Evolutionary conservation across 1,284 basidiomycete genomes (phyloP), one percentile per base, ranked within the genome.

Genomic region (Ustilago xerochloae): DNA sequence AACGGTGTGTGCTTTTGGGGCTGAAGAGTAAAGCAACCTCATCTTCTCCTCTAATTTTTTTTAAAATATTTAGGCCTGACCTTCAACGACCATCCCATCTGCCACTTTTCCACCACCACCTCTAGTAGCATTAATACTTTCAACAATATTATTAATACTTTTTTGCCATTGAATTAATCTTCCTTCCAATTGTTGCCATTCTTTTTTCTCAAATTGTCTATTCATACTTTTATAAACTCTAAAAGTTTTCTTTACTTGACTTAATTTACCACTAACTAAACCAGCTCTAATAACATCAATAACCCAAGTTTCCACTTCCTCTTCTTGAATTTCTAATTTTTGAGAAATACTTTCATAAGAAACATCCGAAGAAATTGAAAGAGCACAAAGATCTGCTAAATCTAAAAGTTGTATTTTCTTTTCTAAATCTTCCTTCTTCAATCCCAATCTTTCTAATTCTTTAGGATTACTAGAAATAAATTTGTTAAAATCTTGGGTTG

Each of bases 251-350:
- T 75, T 76, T 12, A 82, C 80, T 63, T 84, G 82, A 35, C 74
- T 78, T 18, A 84, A 72, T 61, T 83, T 83, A 22, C 82, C 82
- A 0, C 58, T 61, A 3, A 83, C 82, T 13, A 84, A 59, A 6
- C 82, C 82, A 15, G 81, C 82, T 10, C 82, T 78, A 46, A 84
- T 83, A 30, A 84, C 81, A 39, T 84, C 82, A 49, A 84, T 84
- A n/a, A 84, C 79, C 82, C 82, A 83, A 15, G 64, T 41, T 69
- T 84, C 82, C 4, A 84, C 82, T n/a, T 82, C 78, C 30, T 71
- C 70, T 24, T 66, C 49, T 5, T 39, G 28, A 20, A 82, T 67
- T 15, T 68, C 43, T 36, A 83, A 63, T 24, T 65, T 64, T 20
- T 59, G 26, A 6, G 81, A 77, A 18, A 84, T 82, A 38, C 63